Evolutionary conservation across 2,329 filamentous ascomycete species (phyloP).

Genomic region (Monosporascus sp.): DNA sequence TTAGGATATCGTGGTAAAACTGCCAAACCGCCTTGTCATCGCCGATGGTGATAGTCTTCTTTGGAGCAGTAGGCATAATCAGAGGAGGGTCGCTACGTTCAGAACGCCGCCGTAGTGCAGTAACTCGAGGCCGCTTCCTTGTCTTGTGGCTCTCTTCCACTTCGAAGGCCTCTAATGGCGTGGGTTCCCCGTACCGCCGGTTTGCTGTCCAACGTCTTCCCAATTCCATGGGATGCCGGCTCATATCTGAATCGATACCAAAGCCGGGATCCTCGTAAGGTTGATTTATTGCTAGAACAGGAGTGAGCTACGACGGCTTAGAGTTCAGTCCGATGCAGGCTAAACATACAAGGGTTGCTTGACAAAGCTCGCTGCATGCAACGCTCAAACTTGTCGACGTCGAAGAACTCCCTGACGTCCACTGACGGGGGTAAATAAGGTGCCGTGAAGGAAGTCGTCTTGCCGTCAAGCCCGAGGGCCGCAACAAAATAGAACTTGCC

Average conservation of each 20-base stretch:
- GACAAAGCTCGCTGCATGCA: constrained; percentile 33
- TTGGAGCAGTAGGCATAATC: constrained; percentile 29
- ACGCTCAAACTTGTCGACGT: constrained; percentile 35
- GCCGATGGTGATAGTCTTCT: constrained; percentile 45
- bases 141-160: constrained; percentile 26
- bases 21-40: constrained; percentile 49
- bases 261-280: constrained; percentile 12
- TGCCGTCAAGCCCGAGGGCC: constrained; percentile 43
- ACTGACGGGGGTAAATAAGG: constrained; percentile 17
- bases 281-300: constrained; percentile 6
- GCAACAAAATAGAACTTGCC: constrained; percentile 49
- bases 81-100: constrained; percentile 35
- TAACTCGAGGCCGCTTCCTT: constrained; percentile 31
- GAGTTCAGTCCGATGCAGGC: background rate
- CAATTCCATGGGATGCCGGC: constrained; percentile 5
- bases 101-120: constrained; percentile 27
- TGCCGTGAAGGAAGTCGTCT: constrained; percentile 31
- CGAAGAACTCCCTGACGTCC: constrained; percentile 40
- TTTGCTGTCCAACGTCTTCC: constrained; percentile 10
- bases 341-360: constrained; percentile 27
- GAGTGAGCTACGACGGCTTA: constrained; percentile 3
- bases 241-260: constrained; percentile 11
- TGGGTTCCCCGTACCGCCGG: constrained; percentile 10
- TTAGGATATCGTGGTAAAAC: constrained; percentile 59
- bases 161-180: constrained; percentile 17